A percentile compares a stretch with the other conserved stretches of the same genome.
phyloP scores from a whole-genome alignment of 106 monocot species.

The Xerophyta viscosa region DNA sequence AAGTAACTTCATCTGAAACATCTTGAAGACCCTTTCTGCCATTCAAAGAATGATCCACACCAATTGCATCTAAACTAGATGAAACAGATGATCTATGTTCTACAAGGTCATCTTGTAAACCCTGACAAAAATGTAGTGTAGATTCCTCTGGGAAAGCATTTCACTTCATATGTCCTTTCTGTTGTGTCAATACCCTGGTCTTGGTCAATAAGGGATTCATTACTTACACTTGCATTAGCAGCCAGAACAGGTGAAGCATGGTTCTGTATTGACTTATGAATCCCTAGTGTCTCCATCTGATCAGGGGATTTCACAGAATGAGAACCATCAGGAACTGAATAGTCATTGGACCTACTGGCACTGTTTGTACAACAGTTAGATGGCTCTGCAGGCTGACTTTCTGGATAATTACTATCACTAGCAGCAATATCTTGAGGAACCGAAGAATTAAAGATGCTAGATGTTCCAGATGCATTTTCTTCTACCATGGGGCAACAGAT shows the following conservation, averaged over 20 bases:
- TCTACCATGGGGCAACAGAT: conserved; percentile 12
- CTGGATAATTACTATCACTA: conserved; percentile 9
- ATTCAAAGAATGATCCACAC: conserved; percentile 12
- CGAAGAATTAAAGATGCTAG: conserved; percentile 13
- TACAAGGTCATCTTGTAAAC: conserved; percentile 4
- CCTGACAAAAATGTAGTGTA: conserved; percentile 15
- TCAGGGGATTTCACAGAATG: conserved; percentile 2
- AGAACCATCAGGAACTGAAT: conserved; percentile 18
- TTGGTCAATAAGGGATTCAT: conserved; percentile 7
- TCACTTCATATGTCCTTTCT: conserved; percentile 10
- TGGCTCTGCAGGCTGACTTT: conserved; percentile 12
- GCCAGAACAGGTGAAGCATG: conserved; percentile 8
- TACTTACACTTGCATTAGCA: conserved; percentile 6
- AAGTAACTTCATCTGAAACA: conserved; percentile 16
- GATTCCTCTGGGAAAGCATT: conserved; percentile 8
- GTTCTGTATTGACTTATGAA: conserved; percentile 10
- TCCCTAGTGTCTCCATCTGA: conserved; percentile 1
- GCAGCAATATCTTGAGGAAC: conserved; percentile 2
- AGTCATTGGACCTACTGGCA: not conserved
- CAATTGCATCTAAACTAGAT: conserved; percentile 14
- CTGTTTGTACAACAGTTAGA: conserved; percentile 3
- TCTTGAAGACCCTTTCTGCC: conserved; percentile 18
- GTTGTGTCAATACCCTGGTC: conserved; percentile 12
- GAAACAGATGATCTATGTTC: conserved; percentile 10
- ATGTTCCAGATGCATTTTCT: conserved; percentile 18